Percentiles rank a stretch among this genome's conserved stretches.
Evolutionary conservation across 371 early-diverging fungal genomes (phyloP).

Genomic region (Smittium mucronatum): DNA sequence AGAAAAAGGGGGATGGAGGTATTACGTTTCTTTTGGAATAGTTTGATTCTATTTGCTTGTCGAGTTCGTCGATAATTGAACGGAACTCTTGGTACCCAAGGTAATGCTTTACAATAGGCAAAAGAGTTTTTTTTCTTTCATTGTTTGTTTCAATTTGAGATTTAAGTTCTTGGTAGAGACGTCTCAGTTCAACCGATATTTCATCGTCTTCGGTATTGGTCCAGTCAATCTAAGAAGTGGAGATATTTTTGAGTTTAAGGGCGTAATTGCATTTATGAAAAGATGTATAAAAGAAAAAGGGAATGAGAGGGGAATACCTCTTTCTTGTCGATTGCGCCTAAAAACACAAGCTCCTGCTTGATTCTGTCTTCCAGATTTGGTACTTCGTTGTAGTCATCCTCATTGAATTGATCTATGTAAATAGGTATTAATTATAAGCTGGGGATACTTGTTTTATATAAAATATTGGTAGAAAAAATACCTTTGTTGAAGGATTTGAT

Average conservation of each 20-base stretch:
- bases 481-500: background rate
- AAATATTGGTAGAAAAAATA: slow-evolving; percentile 12
- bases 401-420: background rate
- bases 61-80: slow-evolving; percentile 69
- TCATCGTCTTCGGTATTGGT: slow-evolving; percentile 66
- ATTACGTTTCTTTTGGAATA: slow-evolving; percentile 52
- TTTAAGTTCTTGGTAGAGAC: slow-evolving; percentile 54
- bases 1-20: background rate
- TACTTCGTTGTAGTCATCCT: slow-evolving; percentile 9
- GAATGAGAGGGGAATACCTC: no score
- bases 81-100: slow-evolving; percentile 79
- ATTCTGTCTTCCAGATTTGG: slow-evolving; percentile 59
- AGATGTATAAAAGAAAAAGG: no score
- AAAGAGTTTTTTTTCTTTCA: slow-evolving; percentile 46
- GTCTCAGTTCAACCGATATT: slow-evolving; percentile 54
- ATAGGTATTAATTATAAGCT: background rate
- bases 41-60: slow-evolving; percentile 70
- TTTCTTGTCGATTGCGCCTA: slow-evolving; percentile 63
- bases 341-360: slow-evolving; percentile 59
- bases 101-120: slow-evolving; percentile 53
- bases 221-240: slow-evolving; percentile 42
- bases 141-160: slow-evolving; percentile 53
- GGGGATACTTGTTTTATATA: background rate
- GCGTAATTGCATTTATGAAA: no score
- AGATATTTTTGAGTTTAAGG: background rate